phyloP scores from a whole-genome alignment of 345 rosid species.

The Clausena lansium region DNA sequence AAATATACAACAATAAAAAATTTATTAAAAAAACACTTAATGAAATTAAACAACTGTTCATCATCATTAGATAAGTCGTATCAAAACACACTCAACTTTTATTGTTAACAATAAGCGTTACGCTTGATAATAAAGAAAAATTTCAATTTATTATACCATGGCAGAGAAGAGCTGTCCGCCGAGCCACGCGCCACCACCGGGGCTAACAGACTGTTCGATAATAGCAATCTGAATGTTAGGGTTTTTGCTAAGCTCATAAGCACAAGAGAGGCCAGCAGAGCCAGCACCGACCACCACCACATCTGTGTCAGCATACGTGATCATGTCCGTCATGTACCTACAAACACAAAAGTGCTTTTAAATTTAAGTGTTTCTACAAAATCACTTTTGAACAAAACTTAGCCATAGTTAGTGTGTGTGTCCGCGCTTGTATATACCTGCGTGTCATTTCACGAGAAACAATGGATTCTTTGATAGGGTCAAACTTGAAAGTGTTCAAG shows the following conservation, averaged over 20 bases:
- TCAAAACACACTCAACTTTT: too few species aligned
- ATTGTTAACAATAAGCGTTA: too few species aligned
- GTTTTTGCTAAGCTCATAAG: conserved; percentile 76
- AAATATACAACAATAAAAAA: too few species aligned
- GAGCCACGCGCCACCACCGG: conserved; percentile 83
- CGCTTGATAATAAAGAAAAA: not conserved
- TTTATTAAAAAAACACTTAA: too few species aligned
- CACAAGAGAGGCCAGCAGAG: conserved; percentile 65
- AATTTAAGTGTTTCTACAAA: not conserved
- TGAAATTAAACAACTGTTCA: too few species aligned
- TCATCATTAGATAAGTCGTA: too few species aligned
- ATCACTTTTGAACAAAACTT: not conserved
- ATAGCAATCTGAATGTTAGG: conserved; percentile 61
- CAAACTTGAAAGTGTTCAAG: conserved; percentile 51
- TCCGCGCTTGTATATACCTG: conserved; percentile 2
- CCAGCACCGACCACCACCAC: conserved; percentile 77
- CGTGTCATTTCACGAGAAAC: conserved; percentile 73
- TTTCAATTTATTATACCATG: conserved; percentile 37
- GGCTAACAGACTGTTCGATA: conserved; percentile 76
- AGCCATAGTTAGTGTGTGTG: not conserved
- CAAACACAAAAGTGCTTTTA: not conserved
- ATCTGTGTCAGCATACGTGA: conserved; percentile 67
- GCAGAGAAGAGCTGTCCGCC: conserved; percentile 84
- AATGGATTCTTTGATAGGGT: conserved; percentile 61
- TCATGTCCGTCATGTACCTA: conserved; percentile 74